Evolutionary conservation across 148 eudicot species (phyloP).

Genomic region (Heliamphora exappendiculata): DNA sequence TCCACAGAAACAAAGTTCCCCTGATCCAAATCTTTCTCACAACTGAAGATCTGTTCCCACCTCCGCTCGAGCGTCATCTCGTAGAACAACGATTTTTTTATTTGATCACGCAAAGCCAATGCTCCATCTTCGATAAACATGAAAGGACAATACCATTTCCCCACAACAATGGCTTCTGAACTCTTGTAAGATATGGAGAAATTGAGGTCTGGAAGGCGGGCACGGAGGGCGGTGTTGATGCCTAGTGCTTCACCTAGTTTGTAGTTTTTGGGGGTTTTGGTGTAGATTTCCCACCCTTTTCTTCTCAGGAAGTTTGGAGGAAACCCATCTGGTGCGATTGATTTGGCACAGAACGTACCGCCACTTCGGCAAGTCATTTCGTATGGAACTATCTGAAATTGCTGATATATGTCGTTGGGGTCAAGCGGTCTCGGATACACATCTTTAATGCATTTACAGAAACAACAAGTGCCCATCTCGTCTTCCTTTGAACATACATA

Average conservation of each 20-base stretch:
- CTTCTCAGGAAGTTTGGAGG: slow-evolving; percentile 53
- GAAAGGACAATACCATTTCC: slow-evolving; percentile 80
- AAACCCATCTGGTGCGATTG: slow-evolving; percentile 44
- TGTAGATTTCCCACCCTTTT: slow-evolving; percentile 31
- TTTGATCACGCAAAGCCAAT: slow-evolving; percentile 29
- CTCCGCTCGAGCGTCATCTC: slow-evolving; percentile 63
- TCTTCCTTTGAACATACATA: slow-evolving; percentile 51
- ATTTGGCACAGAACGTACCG: slow-evolving; percentile 32
- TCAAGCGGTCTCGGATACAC: too few species aligned
- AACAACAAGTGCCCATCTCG: slow-evolving; percentile 32
- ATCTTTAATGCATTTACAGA: too few species aligned
- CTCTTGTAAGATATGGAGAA: slow-evolving; percentile 21
- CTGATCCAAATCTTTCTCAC: slow-evolving; percentile 13
- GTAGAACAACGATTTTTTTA: slow-evolving; percentile 43
- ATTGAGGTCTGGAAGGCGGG: slow-evolving; percentile 38
- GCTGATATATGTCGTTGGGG: too few species aligned
- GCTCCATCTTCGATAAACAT: slow-evolving; percentile 56
- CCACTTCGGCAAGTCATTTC: slow-evolving; percentile 1
- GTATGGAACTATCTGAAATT: slow-evolving; percentile 32
- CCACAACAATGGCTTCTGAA: slow-evolving; percentile 38
- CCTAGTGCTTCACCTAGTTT: slow-evolving; percentile 51
- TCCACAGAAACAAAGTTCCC: slow-evolving; percentile 32
- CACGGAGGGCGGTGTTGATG: slow-evolving; percentile 40
- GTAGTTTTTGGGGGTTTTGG: slow-evolving; percentile 25
- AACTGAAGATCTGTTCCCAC: slow-evolving; percentile 57